Evolutionary conservation across 768 basidiomycete species (phyloP).

Genomic region (Leccinum subgranulosum): DNA sequence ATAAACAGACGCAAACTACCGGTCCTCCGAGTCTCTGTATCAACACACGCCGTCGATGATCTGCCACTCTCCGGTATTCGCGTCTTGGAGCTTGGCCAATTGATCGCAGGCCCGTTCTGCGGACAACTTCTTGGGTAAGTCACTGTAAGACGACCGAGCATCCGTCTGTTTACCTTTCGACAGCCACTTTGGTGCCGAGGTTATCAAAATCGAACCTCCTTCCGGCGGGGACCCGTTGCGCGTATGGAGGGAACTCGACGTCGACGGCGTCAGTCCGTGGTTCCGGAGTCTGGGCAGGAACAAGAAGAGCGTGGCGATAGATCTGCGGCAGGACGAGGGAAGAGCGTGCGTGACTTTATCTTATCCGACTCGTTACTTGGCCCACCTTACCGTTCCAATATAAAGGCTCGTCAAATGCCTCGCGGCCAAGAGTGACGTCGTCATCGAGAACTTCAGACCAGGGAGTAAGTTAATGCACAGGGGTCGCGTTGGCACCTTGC

Average conservation of each 20-base stretch:
- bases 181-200: conserved; percentile 70
- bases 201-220: conserved; percentile 71
- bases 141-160: conserved; percentile 4
- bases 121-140: conserved; percentile 66
- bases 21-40: not conserved
- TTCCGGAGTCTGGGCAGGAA: conserved; percentile 69
- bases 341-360: conserved; percentile 38
- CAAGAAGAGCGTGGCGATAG: conserved; percentile 72
- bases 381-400: not conserved
- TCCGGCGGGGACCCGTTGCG: conserved; percentile 62
- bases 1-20: no score
- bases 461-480: conserved; percentile 46
- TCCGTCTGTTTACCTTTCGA: not conserved
- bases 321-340: conserved; percentile 58
- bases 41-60: conserved; percentile 17
- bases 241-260: conserved; percentile 68
- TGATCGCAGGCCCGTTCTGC: conserved; percentile 71
- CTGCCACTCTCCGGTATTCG: conserved; percentile 63
- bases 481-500: not conserved
- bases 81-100: conserved; percentile 65
- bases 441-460: conserved; percentile 73
- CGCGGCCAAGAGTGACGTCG: conserved; percentile 61
- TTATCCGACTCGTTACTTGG: no score
- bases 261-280: conserved; percentile 72
- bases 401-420: conserved; percentile 57